These are phyloP conservation scores for Euphorbia peplus DNA, from an alignment of 345 rosid species.

Conservation along the genomic window DNA sequence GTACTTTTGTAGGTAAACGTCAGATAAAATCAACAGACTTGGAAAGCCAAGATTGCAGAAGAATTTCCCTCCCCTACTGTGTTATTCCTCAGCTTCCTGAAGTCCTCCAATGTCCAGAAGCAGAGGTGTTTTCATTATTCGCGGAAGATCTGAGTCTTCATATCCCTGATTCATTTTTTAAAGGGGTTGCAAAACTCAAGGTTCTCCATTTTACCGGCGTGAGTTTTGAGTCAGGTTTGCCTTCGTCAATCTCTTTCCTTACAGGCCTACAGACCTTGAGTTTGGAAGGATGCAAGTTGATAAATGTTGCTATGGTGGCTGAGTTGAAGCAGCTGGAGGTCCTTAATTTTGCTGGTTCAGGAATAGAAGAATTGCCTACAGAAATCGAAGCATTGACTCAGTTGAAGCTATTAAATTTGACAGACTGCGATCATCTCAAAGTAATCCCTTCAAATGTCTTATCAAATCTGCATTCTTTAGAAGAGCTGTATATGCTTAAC, in stretches of 20 bases:
- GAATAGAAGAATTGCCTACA: too few relatives aligned
- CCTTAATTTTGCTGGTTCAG: too few relatives aligned
- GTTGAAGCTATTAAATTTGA: too few relatives aligned
- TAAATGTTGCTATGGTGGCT: neutral
- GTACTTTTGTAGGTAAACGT: too few relatives aligned
- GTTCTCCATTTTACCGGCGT: neutral
- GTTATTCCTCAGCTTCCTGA: too few relatives aligned
- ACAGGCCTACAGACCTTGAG: neutral
- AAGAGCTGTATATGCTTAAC: neutral
- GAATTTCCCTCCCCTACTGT: too few relatives aligned
- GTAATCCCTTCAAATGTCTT: neutral
- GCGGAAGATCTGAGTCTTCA: neutral
- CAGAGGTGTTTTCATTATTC: too few relatives aligned
- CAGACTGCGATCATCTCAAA: too few relatives aligned
- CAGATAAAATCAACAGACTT: too few relatives aligned
- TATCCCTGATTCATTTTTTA: neutral
- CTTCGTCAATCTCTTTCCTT: neutral
- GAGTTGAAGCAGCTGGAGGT: neutral
- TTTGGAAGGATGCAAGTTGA: neutral
- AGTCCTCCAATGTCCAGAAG: too few relatives aligned
- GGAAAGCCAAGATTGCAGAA: too few relatives aligned
- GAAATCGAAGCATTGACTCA: too few relatives aligned
- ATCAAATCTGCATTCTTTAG: neutral
- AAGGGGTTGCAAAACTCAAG: neutral
- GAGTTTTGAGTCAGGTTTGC: neutral